A percentile compares a stretch with the other conserved stretches of the same genome.
phyloP scores from a whole-genome alignment of 495 filamentous ascomycete genomes.

The Lasiosphaeria hispida region DNA sequence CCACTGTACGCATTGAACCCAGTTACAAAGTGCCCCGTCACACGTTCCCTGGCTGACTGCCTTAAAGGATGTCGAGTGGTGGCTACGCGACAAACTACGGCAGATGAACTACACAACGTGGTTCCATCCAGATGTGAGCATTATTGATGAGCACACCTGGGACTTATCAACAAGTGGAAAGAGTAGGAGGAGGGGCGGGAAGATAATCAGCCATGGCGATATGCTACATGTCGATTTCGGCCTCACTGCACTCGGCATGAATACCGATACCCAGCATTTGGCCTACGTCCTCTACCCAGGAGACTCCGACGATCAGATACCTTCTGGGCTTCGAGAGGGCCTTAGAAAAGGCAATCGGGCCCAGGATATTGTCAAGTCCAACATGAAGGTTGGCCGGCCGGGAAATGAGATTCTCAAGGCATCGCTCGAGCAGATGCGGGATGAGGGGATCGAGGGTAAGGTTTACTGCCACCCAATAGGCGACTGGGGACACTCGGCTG shows the following conservation, averaged over 20 bases:
- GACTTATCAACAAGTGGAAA: constrained; percentile 21
- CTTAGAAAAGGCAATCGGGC: constrained; percentile 43
- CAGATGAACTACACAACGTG: constrained; percentile 49
- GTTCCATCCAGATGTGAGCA: constrained; percentile 45
- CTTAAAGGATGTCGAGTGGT: constrained; percentile 50
- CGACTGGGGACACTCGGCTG: constrained; percentile 50
- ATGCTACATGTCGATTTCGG: constrained; percentile 49
- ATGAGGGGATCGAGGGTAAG: constrained; percentile 43
- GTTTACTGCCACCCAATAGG: constrained; percentile 50
- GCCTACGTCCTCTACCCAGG: constrained; percentile 45
- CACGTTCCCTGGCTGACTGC: not conserved
- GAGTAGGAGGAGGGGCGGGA: not conserved
- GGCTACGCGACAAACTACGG: constrained; percentile 45
- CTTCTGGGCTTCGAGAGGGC: constrained; percentile 36
- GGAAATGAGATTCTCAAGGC: constrained; percentile 43
- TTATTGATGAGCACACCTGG: constrained; percentile 26
- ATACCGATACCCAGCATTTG: constrained; percentile 50
- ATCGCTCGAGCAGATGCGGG: constrained; percentile 33
- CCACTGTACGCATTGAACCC: constrained; percentile 24
- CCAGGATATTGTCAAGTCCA: constrained; percentile 43
- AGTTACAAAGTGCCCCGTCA: not conserved
- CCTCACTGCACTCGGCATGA: constrained; percentile 45
- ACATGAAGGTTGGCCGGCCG: constrained; percentile 41
- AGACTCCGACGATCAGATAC: constrained; percentile 39
- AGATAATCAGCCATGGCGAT: constrained; percentile 39